Conservation (phyloP, 1,284 basidiomycete genomes). For the Fomes fomentarius region DNA sequence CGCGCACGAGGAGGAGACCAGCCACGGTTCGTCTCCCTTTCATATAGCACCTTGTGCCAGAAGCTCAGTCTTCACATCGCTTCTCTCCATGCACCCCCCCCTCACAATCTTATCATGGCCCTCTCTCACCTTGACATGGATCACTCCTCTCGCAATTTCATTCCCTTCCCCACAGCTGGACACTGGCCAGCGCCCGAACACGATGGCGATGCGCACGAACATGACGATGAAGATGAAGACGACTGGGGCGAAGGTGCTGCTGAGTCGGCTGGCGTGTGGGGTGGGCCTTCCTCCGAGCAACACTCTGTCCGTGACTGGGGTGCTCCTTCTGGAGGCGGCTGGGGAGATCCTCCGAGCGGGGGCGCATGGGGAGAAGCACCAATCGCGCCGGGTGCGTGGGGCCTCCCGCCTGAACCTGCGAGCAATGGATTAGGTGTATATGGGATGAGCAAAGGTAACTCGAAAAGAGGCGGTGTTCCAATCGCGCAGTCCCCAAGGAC, state of each 20-base stretch:
- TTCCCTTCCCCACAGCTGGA: conserved; percentile 21
- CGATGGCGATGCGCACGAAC: conserved; percentile 13
- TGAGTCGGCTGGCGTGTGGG: conserved; percentile 10
- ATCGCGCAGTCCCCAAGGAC: conserved; percentile 7
- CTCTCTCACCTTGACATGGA: conserved; percentile 16
- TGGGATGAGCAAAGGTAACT: conserved; percentile 4
- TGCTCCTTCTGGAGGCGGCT: conserved; percentile 4
- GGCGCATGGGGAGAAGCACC: conserved; percentile 6
- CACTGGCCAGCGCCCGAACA: conserved; percentile 21
- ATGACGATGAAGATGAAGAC: conserved; percentile 12
- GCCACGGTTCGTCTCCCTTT: conserved; percentile 18
- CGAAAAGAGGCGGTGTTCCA: conserved; percentile 19
- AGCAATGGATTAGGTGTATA: conserved; percentile 1
- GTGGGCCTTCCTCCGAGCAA: conserved; percentile 6
- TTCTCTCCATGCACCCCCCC: conserved; percentile 5
- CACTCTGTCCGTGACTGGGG: conserved; percentile 9
- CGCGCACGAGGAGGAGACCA: conserved; percentile 10
- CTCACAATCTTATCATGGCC: background rate
- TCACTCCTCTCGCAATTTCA: conserved; percentile 17
- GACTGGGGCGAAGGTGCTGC: conserved; percentile 20
- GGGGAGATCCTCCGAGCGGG: background rate
- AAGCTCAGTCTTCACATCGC: conserved; percentile 8
- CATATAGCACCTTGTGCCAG: conserved; percentile 5
- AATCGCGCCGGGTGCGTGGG: conserved; percentile 3
- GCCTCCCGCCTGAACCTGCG: conserved; percentile 1